A percentile compares a stretch with the other conserved stretches of the same genome.
Evolutionary conservation across 208 protist genomes (phyloP).

Genomic region (Trypanosoma boissoni): DNA sequence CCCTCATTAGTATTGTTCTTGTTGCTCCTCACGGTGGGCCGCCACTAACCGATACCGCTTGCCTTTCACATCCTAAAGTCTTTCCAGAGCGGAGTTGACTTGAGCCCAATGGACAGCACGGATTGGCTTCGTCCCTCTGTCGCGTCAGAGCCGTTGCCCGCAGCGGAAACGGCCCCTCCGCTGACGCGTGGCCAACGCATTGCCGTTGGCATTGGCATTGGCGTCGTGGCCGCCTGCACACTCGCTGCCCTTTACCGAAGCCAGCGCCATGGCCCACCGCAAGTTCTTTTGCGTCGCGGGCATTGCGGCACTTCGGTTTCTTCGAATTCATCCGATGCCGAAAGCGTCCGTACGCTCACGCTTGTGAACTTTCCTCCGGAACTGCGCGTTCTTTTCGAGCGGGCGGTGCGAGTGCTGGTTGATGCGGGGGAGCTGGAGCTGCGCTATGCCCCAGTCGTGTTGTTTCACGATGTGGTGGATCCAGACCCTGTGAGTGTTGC

Average conservation of each 20-base stretch:
- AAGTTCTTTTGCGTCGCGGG: too few relatives aligned
- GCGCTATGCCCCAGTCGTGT: conserved; percentile 43
- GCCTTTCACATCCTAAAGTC: not conserved
- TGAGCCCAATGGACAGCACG: not conserved
- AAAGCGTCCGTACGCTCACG: conserved; percentile 29
- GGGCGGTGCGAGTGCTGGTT: conserved; percentile 30
- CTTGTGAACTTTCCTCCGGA: conserved; percentile 60
- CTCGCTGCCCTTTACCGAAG: conserved; percentile 32
- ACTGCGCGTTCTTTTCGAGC: conserved; percentile 17
- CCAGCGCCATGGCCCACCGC: conserved; percentile 25
- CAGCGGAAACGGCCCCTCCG: not conserved
- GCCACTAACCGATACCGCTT: too few relatives aligned
- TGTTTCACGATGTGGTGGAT: conserved; percentile 53
- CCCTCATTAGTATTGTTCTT: not conserved
- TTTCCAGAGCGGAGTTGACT: not conserved
- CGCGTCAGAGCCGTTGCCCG: not conserved
- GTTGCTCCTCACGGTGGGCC: too few relatives aligned
- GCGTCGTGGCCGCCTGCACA: conserved; percentile 17
- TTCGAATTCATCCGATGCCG: too few relatives aligned
- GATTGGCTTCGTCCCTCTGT: conserved; percentile 20
- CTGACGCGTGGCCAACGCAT: not conserved
- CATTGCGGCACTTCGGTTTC: too few relatives aligned
- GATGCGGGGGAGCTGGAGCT: conserved; percentile 29
- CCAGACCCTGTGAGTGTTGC: conserved; percentile 27
- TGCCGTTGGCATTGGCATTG: conserved; percentile 37